Conservation (phyloP, 2,329 filamentous ascomycete species). For the Neopestalotiopsis sp. region DNA sequence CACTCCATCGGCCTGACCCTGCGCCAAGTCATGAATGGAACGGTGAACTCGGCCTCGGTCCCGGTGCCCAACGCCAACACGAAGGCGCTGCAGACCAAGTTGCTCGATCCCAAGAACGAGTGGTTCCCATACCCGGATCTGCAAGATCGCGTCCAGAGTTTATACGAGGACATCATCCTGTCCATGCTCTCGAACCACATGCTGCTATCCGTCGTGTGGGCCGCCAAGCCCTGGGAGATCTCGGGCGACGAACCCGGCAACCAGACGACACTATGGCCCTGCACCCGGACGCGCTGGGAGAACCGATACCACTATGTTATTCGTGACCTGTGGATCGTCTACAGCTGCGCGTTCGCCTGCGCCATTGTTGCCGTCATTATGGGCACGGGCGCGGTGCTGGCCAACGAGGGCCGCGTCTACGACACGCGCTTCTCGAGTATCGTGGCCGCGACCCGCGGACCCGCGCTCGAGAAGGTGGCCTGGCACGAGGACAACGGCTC, state of each 20-base stretch:
- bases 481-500: slow-evolving; percentile 27
- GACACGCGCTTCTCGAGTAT: slow-evolving; percentile 46
- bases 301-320: slow-evolving; percentile 40
- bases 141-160: slow-evolving; percentile 30
- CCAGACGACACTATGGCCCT: slow-evolving; percentile 34
- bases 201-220: slow-evolving; percentile 41
- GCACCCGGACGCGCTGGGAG: slow-evolving; percentile 35
- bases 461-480: slow-evolving; percentile 42
- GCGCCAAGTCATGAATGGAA: slow-evolving; percentile 39
- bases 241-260: slow-evolving; percentile 29
- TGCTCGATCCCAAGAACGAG: slow-evolving; percentile 42
- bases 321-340: slow-evolving; percentile 42
- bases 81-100: slow-evolving; percentile 45
- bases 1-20: slow-evolving; percentile 40
- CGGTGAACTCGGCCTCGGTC: slow-evolving; percentile 32
- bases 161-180: slow-evolving; percentile 44
- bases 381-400: slow-evolving; percentile 40
- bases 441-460: slow-evolving; percentile 46
- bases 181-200: slow-evolving; percentile 41
- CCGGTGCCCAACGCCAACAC: slow-evolving; percentile 33
- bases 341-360: slow-evolving; percentile 36
- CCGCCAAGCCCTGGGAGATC: slow-evolving; percentile 31
- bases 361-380: slow-evolving; percentile 34
- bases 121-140: slow-evolving; percentile 37
- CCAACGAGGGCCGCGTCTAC: slow-evolving; percentile 41